Evolutionary conservation across 2,329 filamentous ascomycete genomes (phyloP).

Genomic region (Trichoderma sp.): DNA sequence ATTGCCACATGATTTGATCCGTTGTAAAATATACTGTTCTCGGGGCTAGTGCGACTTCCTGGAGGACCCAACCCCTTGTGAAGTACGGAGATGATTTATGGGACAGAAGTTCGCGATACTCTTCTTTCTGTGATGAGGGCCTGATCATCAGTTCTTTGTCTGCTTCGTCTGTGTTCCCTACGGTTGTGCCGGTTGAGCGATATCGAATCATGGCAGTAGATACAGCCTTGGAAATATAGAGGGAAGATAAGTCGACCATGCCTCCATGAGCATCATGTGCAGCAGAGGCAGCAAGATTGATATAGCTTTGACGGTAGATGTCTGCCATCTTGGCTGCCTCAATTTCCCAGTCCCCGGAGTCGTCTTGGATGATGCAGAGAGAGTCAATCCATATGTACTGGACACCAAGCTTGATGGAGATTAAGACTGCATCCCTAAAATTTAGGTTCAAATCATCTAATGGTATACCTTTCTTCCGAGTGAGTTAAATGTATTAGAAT

Average conservation of each 20-base stretch:
- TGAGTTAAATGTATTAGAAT: not conserved
- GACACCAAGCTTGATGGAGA: not conserved
- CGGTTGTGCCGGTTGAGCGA: not conserved
- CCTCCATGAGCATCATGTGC: not conserved
- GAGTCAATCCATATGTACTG: slow-evolving; percentile 20
- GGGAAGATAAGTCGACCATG: not conserved
- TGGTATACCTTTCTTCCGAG: not conserved
- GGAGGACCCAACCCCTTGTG: not conserved
- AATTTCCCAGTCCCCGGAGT: not conserved
- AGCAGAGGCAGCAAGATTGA: slow-evolving; percentile 2
- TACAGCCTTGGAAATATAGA: not conserved
- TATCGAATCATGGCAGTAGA: not conserved
- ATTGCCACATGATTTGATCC: not conserved
- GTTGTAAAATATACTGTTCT: not conserved
- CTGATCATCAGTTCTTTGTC: not conserved
- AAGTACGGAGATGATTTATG: not conserved
- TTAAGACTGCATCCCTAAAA: not conserved
- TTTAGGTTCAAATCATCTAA: not conserved
- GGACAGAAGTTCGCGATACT: not conserved
- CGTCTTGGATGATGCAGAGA: slow-evolving; percentile 22
- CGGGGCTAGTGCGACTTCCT: not conserved
- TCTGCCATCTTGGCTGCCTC: slow-evolving; percentile 6
- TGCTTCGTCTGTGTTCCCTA: not conserved
- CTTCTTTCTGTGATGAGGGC: not conserved
- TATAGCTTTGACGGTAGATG: slow-evolving; percentile 5